Evolutionary conservation across 176 grass and related monocot genomes (phyloP).

Genomic region (Zea luxurians): DNA sequence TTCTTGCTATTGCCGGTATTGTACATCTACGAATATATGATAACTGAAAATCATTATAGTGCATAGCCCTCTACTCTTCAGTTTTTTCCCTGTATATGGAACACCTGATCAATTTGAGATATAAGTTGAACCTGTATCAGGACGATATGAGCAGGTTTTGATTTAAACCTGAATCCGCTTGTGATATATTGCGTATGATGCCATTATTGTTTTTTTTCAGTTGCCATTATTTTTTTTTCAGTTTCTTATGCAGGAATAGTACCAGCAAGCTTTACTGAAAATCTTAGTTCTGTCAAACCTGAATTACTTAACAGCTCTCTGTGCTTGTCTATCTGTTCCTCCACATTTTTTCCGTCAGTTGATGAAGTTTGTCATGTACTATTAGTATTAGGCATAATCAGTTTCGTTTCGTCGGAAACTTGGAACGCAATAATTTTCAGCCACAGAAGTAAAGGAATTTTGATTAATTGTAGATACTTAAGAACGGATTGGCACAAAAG

Average conservation of each 20-base stretch:
- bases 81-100: too few relatives aligned
- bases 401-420: not conserved
- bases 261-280: not conserved
- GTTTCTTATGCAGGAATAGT: not conserved
- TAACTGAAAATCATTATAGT: too few relatives aligned
- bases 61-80: too few relatives aligned
- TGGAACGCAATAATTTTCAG: not conserved
- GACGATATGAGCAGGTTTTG: too few relatives aligned
- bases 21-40: too few relatives aligned
- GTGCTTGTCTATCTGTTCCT: not conserved
- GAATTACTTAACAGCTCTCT: not conserved
- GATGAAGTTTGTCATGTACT: not conserved
- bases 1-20: too few relatives aligned
- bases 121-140: too few relatives aligned
- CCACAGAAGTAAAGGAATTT: not conserved
- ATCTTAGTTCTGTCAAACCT: not conserved
- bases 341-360: not conserved
- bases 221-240: not conserved
- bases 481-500: not conserved
- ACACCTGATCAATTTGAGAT: too few relatives aligned
- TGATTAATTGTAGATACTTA: too few relatives aligned
- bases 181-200: too few relatives aligned
- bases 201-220: not conserved
- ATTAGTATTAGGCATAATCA: not conserved
- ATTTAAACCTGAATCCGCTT: too few relatives aligned